Evolutionary conservation across 345 rosid species (phyloP), one percentile per base, ranked within the genome.

Genomic region (Microthlaspi erraticum): DNA sequence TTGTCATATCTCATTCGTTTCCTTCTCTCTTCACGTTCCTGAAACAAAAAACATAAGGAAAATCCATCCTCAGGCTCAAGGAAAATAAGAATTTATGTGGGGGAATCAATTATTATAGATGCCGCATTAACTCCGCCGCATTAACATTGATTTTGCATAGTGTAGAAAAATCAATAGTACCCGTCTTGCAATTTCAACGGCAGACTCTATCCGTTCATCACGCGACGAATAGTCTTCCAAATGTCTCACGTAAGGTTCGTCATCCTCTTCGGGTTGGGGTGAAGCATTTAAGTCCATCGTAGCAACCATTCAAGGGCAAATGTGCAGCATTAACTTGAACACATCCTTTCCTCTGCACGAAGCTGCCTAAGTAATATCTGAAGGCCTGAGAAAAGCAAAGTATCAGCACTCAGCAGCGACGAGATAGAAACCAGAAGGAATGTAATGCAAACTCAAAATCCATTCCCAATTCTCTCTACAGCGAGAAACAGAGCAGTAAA

Each of bases 11-110:
- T 92, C 88, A 92, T 63, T 54, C 90, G 83, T 76, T 83, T 86
- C 57, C 81, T 86, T 77, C 99, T 87, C 83, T 95, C 99, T 71
- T 95, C 99, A 31, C 97, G 98, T 73, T 95, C 99, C 99, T 95
- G 75, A 67, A 52, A 65, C 20, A 66, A 70, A 62, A n/a, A 48
- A 66, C 12, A 73, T 1, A 20, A 26, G 29, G 4, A 26, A 26
- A 26, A 64, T 3, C 7, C 37, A 64, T 38, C 50, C 13, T 60
- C 34, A 67, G 64, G 10, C 36, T 73, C 16, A 36, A 43, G 26
- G 18, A 2, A 64, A 0, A 16, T 29, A 66, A 38, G 8, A 48
- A 49, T 34, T 20, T 31, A 48, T 12, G 31, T 38, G 19, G 45
- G 19, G 73, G 29, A n/a, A 69, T 19, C 60, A 5, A 37, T n/a